Conservation (phyloP, 768 basidiomycete genomes). For the Ramaria sp. region DNA sequence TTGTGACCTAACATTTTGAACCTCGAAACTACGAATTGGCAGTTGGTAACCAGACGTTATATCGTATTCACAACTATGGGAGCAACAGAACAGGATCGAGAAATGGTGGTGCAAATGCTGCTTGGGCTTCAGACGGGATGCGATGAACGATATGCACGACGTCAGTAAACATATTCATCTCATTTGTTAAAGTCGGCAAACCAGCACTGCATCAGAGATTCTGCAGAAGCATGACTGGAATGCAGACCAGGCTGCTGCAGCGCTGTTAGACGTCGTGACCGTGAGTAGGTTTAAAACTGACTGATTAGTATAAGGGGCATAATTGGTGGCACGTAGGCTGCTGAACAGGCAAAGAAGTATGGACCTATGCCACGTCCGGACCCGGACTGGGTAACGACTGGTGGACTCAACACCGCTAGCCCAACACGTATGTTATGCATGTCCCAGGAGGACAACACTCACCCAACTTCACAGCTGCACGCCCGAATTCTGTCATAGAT, state of each 20-base stretch:
- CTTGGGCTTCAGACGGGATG: background rate
- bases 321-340: background rate
- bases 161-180: background rate
- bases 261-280: conserved; percentile 1
- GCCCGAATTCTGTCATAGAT: conserved; percentile 9
- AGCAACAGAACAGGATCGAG: background rate
- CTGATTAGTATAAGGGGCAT: background rate
- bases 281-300: background rate
- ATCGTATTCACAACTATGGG: background rate
- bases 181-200: background rate
- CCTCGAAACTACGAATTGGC: background rate
- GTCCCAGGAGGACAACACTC: background rate
- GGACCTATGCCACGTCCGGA: background rate
- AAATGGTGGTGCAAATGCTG: background rate
- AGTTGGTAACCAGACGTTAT: no score
- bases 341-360: background rate
- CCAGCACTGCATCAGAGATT: background rate
- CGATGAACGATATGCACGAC: conserved; percentile 4
- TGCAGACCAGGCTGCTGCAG: conserved; percentile 7
- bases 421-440: conserved; percentile 2
- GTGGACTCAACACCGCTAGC: background rate
- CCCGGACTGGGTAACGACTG: background rate
- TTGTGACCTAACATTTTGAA: no score
- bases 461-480: conserved; percentile 1
- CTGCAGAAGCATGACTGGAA: conserved; percentile 7